A percentile compares a stretch with the other conserved stretches of the same genome.
These are phyloP conservation scores for Cryomyces antarcticus DNA, from an alignment of 495 filamentous ascomycete genomes.

Conservation along the genomic window DNA sequence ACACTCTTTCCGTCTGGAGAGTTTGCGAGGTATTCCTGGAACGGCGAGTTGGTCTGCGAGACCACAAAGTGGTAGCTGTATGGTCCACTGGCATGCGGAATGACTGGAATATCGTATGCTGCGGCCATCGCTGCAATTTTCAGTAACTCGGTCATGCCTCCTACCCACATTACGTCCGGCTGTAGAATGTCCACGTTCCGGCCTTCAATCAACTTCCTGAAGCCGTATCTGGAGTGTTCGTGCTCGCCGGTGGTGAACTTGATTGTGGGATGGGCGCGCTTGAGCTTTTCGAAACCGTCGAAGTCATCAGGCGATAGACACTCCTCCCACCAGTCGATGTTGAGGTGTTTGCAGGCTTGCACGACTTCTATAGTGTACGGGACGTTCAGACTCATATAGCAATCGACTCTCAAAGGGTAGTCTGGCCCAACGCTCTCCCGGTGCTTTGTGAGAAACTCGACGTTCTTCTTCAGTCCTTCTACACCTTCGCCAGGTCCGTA, in stretches of 20 bases:
- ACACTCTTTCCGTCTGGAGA: constrained; percentile 77
- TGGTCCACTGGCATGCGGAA: constrained; percentile 80
- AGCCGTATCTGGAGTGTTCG: constrained; percentile 80
- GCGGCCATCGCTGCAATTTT: constrained; percentile 74
- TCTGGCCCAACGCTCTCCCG: constrained; percentile 69
- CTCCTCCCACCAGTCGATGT: constrained; percentile 96
- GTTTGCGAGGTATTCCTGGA: constrained; percentile 89
- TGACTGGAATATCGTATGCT: constrained; percentile 81
- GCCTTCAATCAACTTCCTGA: constrained; percentile 81
- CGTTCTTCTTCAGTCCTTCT: constrained; percentile 64
- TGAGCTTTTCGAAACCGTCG: constrained; percentile 72
- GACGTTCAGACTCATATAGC: constrained; percentile 89
- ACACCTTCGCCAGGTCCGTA: constrained; percentile 74
- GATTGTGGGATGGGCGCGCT: constrained; percentile 70
- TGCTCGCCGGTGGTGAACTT: constrained; percentile 93
- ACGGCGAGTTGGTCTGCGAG: constrained; percentile 74
- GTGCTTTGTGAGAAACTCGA: constrained; percentile 70
- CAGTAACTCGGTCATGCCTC: constrained; percentile 77
- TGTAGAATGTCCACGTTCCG: constrained; percentile 86
- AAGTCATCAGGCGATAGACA: constrained; percentile 77
- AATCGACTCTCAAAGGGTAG: constrained; percentile 86
- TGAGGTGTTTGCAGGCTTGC: constrained; percentile 54
- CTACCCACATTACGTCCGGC: constrained; percentile 93
- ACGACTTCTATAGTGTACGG: constrained; percentile 80
- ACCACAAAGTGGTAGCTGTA: constrained; percentile 93